Conservation (phyloP, 2,329 filamentous ascomycete species). For the Aspergillus ochraceus region DNA sequence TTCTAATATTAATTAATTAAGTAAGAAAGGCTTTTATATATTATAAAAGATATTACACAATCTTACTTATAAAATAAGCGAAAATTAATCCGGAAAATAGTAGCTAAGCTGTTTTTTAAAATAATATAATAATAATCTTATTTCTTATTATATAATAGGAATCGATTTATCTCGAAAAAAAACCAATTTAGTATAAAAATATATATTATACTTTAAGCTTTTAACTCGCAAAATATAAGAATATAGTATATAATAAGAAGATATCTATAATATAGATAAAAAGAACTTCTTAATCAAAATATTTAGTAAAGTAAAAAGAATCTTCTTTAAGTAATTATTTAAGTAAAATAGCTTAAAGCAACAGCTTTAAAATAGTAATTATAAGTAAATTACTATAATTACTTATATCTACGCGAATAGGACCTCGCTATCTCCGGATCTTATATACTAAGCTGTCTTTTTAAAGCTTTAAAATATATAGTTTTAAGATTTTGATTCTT, state of each 20-base stretch:
- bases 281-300: constrained; percentile 8
- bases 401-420: constrained; percentile 17
- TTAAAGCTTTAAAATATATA: constrained; percentile 9
- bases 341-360: constrained; percentile 6
- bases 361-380: constrained; percentile 18
- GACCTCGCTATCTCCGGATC: constrained; percentile 7
- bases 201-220: background rate
- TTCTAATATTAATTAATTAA: too few relatives aligned
- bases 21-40: too few relatives aligned
- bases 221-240: background rate
- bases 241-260: background rate
- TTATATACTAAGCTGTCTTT: constrained; percentile 19
- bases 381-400: constrained; percentile 21
- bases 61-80: background rate
- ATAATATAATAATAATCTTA: too few relatives aligned
- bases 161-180: background rate
- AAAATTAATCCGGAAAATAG: background rate
- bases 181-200: background rate
- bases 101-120: background rate
- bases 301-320: background rate
- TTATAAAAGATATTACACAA: background rate
- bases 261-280: constrained; percentile 8
- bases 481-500: constrained; percentile 14
- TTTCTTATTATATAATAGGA: background rate
- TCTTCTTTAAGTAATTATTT: constrained; percentile 1